Percentiles rank a stretch among this genome's conserved stretches.
These are phyloP conservation scores for Calocybe indica DNA, from an alignment of 768 basidiomycete genomes.

Conservation along the genomic window DNA sequence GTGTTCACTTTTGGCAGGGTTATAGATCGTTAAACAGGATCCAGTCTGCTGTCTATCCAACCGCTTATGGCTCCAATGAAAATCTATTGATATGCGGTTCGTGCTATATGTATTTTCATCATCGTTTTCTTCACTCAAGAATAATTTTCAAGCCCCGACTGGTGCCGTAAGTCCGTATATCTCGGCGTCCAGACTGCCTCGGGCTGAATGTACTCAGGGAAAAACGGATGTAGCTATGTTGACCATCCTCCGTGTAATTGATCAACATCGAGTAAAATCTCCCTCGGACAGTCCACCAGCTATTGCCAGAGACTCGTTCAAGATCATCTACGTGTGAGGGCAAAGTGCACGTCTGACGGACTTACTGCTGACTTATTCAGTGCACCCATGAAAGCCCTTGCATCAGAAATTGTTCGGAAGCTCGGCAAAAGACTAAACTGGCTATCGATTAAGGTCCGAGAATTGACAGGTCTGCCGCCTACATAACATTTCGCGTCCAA, in stretches of 20 bases:
- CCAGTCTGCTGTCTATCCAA: constrained; percentile 91
- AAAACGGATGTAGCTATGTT: constrained; percentile 99
- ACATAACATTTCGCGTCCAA: not conserved
- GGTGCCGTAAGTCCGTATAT: constrained; percentile 74
- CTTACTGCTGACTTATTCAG: constrained; percentile 27
- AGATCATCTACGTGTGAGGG: constrained; percentile 92
- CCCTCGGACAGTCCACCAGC: constrained; percentile 30
- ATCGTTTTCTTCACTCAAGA: constrained; percentile 4
- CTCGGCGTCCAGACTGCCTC: constrained; percentile 5
- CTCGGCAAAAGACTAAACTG: constrained; percentile 84
- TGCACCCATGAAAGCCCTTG: constrained; percentile 98
- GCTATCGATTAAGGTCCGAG: constrained; percentile 81
- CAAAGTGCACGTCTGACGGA: not conserved
- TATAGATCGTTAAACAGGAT: constrained; percentile 87
- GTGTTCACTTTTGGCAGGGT: constrained; percentile 41
- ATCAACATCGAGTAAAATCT: constrained; percentile 48
- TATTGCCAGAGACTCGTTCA: constrained; percentile 73
- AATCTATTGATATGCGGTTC: constrained; percentile 91
- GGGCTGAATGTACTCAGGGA: constrained; percentile 47
- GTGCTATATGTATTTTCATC: constrained; percentile 13
- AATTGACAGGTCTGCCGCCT: constrained; percentile 68
- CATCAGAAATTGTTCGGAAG: constrained; percentile 92
- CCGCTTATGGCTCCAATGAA: constrained; percentile 92
- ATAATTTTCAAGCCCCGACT: constrained; percentile 67
- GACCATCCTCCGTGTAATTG: constrained; percentile 81